These are phyloP conservation scores for Tanacetum coccineum DNA, from an alignment of 129 eudicot genomes.

Conservation along the genomic window DNA sequence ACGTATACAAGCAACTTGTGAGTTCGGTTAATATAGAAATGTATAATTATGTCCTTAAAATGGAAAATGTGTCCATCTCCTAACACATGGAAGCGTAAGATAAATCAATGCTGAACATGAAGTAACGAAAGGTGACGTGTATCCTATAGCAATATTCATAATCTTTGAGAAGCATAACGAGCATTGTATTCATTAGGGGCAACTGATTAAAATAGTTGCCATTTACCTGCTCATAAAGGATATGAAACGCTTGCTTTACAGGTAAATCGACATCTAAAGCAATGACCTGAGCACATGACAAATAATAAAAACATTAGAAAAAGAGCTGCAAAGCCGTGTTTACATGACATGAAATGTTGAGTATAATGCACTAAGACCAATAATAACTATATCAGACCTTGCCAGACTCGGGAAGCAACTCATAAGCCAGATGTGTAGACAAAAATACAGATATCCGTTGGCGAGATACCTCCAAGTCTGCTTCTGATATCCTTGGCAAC, in stretches of 20 bases:
- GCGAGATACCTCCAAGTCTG: conserved; percentile 70
- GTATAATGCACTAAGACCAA: not conserved
- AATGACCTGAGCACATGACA: conserved; percentile 46
- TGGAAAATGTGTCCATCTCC: no score
- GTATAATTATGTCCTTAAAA: no score
- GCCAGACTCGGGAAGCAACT: conserved; percentile 92
- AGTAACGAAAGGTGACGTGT: no score
- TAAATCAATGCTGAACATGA: no score
- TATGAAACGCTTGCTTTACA: conserved; percentile 95
- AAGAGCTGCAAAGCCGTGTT: not conserved
- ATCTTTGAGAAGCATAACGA: no score
- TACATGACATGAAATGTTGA: not conserved
- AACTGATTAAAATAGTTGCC: not conserved
- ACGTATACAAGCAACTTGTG: no score
- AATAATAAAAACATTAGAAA: not conserved
- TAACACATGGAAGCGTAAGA: no score
- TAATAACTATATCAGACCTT: conserved; percentile 47
- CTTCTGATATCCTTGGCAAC: conserved; percentile 55
- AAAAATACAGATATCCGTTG: conserved; percentile 61
- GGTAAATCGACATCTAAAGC: conserved; percentile 90
- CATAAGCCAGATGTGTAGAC: conserved; percentile 74
- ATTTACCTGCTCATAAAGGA: conserved; percentile 88
- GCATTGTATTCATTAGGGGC: not conserved
- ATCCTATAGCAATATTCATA: no score
- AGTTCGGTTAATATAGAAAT: no score